phyloP scores from a whole-genome alignment of 1,139 yeast genomes.

The Wickerhamomyces sp. region DNA sequence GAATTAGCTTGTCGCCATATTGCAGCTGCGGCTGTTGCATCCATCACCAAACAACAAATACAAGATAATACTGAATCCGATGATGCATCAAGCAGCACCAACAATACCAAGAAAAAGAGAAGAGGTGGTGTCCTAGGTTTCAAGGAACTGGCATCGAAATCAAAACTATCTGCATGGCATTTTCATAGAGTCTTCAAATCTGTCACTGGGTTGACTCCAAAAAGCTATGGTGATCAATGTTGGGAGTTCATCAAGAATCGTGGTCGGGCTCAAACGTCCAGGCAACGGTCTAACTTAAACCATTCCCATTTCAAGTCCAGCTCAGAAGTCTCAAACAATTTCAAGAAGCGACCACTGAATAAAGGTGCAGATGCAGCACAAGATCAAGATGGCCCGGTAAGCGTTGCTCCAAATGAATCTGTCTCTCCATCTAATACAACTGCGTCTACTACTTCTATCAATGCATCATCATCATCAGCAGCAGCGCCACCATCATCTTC shows the following conservation, averaged over 20 bases:
- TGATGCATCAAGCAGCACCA: conserved; percentile 22
- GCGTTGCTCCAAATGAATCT: background rate
- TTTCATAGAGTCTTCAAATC: conserved; percentile 85
- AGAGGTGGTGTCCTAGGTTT: conserved; percentile 88
- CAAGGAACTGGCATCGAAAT: conserved; percentile 81
- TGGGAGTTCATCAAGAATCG: conserved; percentile 57
- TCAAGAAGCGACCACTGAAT: background rate
- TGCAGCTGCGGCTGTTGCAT: conserved; percentile 72
- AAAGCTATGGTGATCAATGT: conserved; percentile 84
- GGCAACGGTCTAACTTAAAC: conserved; percentile 5
- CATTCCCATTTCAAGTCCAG: conserved; percentile 19
- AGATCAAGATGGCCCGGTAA: background rate
- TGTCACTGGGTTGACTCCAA: conserved; percentile 82
- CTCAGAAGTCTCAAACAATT: conserved; percentile 17
- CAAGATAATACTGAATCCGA: background rate
- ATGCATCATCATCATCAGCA: no score
- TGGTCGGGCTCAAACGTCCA: conserved; percentile 17
- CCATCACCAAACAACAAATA: conserved; percentile 30
- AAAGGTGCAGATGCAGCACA: background rate
- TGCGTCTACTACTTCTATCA: no score
- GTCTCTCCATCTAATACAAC: background rate
- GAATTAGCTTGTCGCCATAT: conserved; percentile 81
- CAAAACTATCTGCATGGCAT: conserved; percentile 89
- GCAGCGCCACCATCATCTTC: no score
- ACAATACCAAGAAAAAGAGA: conserved; percentile 45